Evolutionary conservation across 2,329 filamentous ascomycete species (phyloP).

Genomic region (Ceratocystis cacaofunesta): DNA sequence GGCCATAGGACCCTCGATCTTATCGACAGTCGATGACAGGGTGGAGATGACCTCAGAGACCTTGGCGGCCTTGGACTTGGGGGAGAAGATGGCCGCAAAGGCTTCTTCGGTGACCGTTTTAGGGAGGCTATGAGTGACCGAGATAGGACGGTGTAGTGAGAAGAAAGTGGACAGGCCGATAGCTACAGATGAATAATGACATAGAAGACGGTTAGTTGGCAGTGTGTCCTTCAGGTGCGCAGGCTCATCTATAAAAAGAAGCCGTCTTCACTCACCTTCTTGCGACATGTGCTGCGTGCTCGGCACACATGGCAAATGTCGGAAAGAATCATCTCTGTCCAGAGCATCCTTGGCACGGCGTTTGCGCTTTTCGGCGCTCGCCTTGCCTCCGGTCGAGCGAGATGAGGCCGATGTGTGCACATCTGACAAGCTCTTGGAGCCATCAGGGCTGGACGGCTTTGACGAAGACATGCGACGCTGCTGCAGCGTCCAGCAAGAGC

Average conservation of each 20-base stretch:
- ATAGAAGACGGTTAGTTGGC: constrained; percentile 17
- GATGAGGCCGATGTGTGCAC: constrained; percentile 33
- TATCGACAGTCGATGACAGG: constrained; percentile 43
- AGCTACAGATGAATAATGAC: constrained; percentile 37
- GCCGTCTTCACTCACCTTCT: constrained; percentile 34
- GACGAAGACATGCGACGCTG: constrained; percentile 46
- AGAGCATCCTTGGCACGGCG: constrained; percentile 41
- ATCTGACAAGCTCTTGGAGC: constrained; percentile 29
- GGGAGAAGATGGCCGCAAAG: constrained; percentile 72
- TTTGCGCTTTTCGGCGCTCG: constrained; percentile 39
- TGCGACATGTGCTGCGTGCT: constrained; percentile 58
- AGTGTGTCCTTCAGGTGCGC: neutral
- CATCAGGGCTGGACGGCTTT: constrained; percentile 47
- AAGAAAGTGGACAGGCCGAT: constrained; percentile 86
- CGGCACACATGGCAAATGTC: constrained; percentile 56
- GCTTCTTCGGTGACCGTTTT: constrained; percentile 54
- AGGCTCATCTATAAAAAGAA: neutral
- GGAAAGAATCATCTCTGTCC: constrained; percentile 32
- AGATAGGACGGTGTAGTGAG: constrained; percentile 87
- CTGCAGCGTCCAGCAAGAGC: constrained; percentile 27
- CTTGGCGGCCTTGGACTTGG: constrained; percentile 35
- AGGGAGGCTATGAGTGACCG: constrained; percentile 68
- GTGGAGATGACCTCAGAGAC: constrained; percentile 53
- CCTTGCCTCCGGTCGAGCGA: constrained; percentile 29
- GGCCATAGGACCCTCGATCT: constrained; percentile 44